Percentiles rank a stretch among this genome's conserved stretches.
Conservation (phyloP, 2,329 filamentous ascomycete species). For the Falciphora oryzae region DNA sequence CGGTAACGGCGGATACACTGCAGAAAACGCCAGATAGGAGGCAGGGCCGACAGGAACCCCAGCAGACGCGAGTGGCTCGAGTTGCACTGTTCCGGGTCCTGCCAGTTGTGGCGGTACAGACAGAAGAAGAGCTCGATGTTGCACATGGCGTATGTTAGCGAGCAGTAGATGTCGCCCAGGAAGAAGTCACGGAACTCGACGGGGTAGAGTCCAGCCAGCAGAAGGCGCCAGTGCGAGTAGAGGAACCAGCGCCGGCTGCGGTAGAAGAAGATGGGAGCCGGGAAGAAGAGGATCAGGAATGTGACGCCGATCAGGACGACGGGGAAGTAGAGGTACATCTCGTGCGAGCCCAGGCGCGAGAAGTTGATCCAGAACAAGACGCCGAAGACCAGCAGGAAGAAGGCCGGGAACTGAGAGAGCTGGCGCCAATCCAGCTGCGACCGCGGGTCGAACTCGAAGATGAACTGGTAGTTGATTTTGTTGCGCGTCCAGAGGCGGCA, state of each 20-base stretch:
- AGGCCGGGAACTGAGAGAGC: constrained; percentile 77
- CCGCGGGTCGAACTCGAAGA: constrained; percentile 91
- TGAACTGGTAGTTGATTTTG: constrained; percentile 93
- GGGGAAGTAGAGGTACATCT: constrained; percentile 80
- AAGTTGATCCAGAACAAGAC: constrained; percentile 90
- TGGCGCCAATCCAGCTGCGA: constrained; percentile 87
- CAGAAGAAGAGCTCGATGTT: constrained; percentile 95
- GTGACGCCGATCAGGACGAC: constrained; percentile 70
- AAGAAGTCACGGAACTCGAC: constrained; percentile 98
- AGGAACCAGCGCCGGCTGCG: constrained; percentile 78
- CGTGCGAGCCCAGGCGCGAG: constrained; percentile 55
- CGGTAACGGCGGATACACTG: constrained; percentile 87
- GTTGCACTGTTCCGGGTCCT: constrained; percentile 70
- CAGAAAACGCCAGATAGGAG: constrained; percentile 82
- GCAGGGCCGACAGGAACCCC: constrained; percentile 78
- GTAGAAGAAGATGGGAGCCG: constrained; percentile 67
- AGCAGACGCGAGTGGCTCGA: constrained; percentile 76
- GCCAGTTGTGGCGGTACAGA: constrained; percentile 76
- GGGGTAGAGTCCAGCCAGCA: constrained; percentile 80
- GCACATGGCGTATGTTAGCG: constrained; percentile 81
- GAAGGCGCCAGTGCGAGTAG: constrained; percentile 82
- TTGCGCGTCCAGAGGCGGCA: constrained; percentile 76
- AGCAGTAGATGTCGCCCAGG: constrained; percentile 95
- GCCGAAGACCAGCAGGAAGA: constrained; percentile 73
- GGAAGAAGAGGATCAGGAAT: constrained; percentile 65